phyloP scores from a whole-genome alignment of 108 stramenopile species.

The Chaetoceros muelleri region DNA sequence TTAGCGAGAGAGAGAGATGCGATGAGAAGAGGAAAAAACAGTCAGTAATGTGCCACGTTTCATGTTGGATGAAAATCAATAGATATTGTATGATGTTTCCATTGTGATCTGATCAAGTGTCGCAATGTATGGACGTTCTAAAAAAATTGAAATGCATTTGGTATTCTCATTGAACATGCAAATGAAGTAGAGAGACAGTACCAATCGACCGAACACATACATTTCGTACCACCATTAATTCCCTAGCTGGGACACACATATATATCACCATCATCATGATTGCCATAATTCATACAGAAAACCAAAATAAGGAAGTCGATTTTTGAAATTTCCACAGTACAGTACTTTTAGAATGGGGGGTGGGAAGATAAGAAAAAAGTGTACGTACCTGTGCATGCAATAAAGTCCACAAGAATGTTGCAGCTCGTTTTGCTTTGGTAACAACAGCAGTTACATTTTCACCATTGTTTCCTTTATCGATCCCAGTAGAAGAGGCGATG shows the following conservation, averaged over 20 bases:
- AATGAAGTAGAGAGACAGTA: too few species aligned
- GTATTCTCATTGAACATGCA: too few species aligned
- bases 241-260: too few species aligned
- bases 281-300: too few species aligned
- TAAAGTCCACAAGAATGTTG: slow-evolving; percentile 68
- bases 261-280: too few species aligned
- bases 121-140: neutral
- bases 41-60: slow-evolving; percentile 7
- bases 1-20: slow-evolving; percentile 2
- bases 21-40: slow-evolving; percentile 5
- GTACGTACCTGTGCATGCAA: slow-evolving; percentile 76
- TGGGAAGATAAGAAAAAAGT: neutral
- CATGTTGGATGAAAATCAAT: neutral
- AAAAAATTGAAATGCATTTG: slow-evolving; percentile 4
- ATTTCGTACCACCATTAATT: too few species aligned
- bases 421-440: slow-evolving; percentile 72
- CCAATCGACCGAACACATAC: too few species aligned
- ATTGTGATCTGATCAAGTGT: neutral
- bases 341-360: neutral
- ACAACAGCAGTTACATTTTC: slow-evolving; percentile 43
- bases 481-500: slow-evolving; percentile 2
- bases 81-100: neutral
- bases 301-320: too few species aligned
- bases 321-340: too few species aligned
- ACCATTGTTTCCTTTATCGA: neutral